Conservation (phyloP, 2,329 filamentous ascomycete species). For the Paracoccidioides lutzii region DNA sequence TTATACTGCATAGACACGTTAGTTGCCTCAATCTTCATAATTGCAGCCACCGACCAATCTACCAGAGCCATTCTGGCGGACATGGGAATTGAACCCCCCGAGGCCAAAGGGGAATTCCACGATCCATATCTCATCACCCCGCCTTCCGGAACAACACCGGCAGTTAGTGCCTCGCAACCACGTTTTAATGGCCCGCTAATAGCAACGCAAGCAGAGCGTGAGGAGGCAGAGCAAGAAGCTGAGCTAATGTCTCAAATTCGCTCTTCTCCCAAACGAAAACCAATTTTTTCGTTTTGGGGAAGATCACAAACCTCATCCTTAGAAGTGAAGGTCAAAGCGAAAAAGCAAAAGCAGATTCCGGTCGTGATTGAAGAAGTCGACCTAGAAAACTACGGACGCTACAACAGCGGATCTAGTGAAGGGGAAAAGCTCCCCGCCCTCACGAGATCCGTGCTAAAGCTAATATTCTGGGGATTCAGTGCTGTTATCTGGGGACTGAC, state of each 20-base stretch:
- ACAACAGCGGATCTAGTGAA: slow-evolving; percentile 23
- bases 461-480: slow-evolving; percentile 28
- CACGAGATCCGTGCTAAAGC: slow-evolving; percentile 22
- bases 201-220: slow-evolving; percentile 30
- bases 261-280: slow-evolving; percentile 12
- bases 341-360: slow-evolving; percentile 20
- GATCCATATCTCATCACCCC: slow-evolving; percentile 6
- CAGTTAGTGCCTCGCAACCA: slow-evolving; percentile 11
- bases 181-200: slow-evolving; percentile 21
- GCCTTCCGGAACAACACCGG: slow-evolving; percentile 3
- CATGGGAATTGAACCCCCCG: slow-evolving; percentile 21
- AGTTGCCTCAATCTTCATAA: slow-evolving; percentile 32
- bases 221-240: slow-evolving; percentile 29
- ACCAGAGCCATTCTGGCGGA: slow-evolving; percentile 28
- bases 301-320: slow-evolving; percentile 6
- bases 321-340: slow-evolving; percentile 12
- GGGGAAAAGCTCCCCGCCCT: slow-evolving; percentile 29
- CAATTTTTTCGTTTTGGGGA: slow-evolving; percentile 7
- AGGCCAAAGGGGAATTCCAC: slow-evolving; percentile 5
- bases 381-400: slow-evolving; percentile 33
- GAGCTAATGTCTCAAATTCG: slow-evolving; percentile 24
- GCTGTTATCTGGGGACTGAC: slow-evolving; percentile 27
- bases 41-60: slow-evolving; percentile 32
- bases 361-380: slow-evolving; percentile 33
- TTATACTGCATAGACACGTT: slow-evolving; percentile 37